Evolutionary conservation across 805 yeast species (phyloP), one percentile per base, ranked within the genome.

Genomic region (Wilhelminamyces savonicus): DNA sequence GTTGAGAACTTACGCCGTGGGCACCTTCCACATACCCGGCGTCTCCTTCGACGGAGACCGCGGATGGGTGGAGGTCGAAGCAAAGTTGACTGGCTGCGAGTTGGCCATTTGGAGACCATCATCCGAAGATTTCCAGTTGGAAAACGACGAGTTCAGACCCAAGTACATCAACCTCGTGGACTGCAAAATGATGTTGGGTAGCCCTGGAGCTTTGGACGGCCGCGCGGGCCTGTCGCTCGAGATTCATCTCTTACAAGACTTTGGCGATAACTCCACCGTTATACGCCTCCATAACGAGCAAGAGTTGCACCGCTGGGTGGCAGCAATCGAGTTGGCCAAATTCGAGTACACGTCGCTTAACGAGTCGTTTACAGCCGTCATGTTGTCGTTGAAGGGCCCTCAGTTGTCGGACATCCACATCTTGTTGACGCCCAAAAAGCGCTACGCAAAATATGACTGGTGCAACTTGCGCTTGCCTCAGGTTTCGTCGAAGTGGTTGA

Each of bases 291-390:
- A 33, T 25, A 36, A 32, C 13, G 24, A 34, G 3, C 31, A 30
- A 8, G 63, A 56, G 14, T 42, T 51, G 31, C 32, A 39, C 25
- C 40, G 37, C 28, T 69, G 74, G 73, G 55, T 72, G 13, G 55
- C 76, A 1, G 71, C 77, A 3, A 48, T 78, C 21, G 55, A 67
- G 28, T 49, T 78, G 27, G 54, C 79, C n/a, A 71, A 68, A 39
- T 78, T 59, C 44, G 86, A 78, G 50, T 69, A 59, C 41, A 62
- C 65, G 13, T 67, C 71, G 27, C 56, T 78, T 30, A 76, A 72
- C 43, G 81, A 77, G 51, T 68, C 77, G 13, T 78, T 71, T 45
- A 77, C 84, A 0, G 86, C 82, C 5, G 81, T 77, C 3, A 53
- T 78, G 20, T 50, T 78, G 20, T 71, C 81, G 7, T 53, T 73